Evolutionary conservation across 768 basidiomycete genomes (phyloP), one percentile per base, ranked within the genome.

Genomic region (Tricholoma sp.): DNA sequence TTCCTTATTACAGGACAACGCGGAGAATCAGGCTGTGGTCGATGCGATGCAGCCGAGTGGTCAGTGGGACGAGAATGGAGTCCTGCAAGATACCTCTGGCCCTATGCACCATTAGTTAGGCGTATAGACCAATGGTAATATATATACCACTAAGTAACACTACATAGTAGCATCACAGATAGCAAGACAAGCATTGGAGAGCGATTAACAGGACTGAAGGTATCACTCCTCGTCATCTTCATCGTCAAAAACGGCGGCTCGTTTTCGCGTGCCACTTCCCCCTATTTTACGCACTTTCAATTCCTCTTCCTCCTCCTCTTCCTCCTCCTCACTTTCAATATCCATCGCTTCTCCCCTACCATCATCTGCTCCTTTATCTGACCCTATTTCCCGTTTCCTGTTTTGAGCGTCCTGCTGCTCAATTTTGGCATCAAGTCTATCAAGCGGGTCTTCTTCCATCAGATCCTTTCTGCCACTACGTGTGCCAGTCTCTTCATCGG

Each of bases 1-100:
- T 44, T 91, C 90, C 69, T 69, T 96, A 10, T 77, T 98, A 55
- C 77, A 86, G 60, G 76, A 78, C 36, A 97, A 97, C 68, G 59
- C 70, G 29, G 88, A 87, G 57, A 97, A 92, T 62, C 93, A 98
- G 70, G 79, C 76, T 2, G 76, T 91, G 41, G 87, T 98, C 48
- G 80, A 86, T 56, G 81, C 81, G 53, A 81, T 94, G 59, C 81
- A 85, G 65, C 87, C 86, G 28, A 72, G 79, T 17, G 76, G 77
- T 55, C 74, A 79, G 54, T 84, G 85, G 77, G 80, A 79, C 56
- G 78, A 81, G 61, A 70, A 78, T 54, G 84, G 84, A 24, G 74
- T 82, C 32, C 66, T 87, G 55, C 74, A 68, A 60, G 68, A 76
- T 34, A 70, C 70, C 52, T 63, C 70, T 28, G 71, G 63, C n/a